A percentile compares a stretch with the other conserved stretches of the same genome.
Conservation (phyloP, 2,329 filamentous ascomycete genomes). For the Colletotrichum higginsianum region DNA sequence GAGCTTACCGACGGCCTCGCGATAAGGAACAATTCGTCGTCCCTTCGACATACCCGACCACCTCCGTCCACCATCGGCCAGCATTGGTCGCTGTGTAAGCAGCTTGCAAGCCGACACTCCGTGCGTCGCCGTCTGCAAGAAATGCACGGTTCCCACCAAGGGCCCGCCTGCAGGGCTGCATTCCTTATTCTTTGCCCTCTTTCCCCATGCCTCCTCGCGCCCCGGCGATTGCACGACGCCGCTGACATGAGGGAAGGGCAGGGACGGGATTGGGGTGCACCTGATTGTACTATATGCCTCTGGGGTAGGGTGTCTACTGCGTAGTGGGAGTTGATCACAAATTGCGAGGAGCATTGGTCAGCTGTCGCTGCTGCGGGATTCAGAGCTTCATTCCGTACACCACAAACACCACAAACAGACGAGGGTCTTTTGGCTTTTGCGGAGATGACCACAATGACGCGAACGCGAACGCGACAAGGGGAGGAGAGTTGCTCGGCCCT, state of each 20-base stretch:
- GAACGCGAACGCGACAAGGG: conserved; percentile 23
- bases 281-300: neutral
- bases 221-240: conserved; percentile 26
- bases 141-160: conserved; percentile 5
- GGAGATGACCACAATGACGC: conserved; percentile 18
- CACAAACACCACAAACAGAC: neutral
- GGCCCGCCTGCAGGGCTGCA: conserved; percentile 35
- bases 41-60: neutral
- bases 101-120: neutral
- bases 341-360: conserved; percentile 10
- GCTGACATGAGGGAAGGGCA: conserved; percentile 1
- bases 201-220: neutral
- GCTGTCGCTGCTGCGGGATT: conserved; percentile 21
- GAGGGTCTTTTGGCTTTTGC: conserved; percentile 18
- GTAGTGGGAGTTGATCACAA: neutral
- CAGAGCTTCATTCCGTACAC: conserved; percentile 1
- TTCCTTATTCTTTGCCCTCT: neutral
- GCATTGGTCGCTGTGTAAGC: conserved; percentile 9
- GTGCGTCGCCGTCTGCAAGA: neutral
- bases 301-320: neutral
- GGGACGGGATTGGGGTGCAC: conserved; percentile 8
- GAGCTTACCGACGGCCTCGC: conserved; percentile 28
- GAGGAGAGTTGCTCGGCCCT: neutral
- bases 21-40: neutral
- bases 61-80: neutral